A percentile compares a stretch with the other conserved stretches of the same genome.
Evolutionary conservation across 306 rosid species (phyloP).

Genomic region (Corylus avellana): DNA sequence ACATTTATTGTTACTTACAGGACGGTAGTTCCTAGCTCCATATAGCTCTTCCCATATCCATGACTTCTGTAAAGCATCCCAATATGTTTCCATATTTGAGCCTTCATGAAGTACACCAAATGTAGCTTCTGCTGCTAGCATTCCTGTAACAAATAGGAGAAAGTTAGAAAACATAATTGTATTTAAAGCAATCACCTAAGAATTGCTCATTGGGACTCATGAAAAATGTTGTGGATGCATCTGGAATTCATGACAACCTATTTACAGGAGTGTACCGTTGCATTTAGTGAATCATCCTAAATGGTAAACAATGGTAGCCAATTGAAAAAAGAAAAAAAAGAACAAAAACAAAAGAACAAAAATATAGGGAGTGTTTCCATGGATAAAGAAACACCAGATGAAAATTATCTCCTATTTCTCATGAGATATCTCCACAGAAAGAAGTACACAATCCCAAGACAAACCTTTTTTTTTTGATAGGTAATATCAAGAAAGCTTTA

Average conservation of each 20-base stretch:
- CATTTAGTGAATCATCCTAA: not conserved
- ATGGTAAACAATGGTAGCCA: not conserved
- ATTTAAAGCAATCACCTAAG: slow-evolving; percentile 13
- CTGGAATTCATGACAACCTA: not conserved
- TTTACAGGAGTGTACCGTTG: not conserved
- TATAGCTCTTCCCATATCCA: slow-evolving; percentile 96
- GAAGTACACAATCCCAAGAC: not conserved
- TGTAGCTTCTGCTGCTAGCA: slow-evolving; percentile 93
- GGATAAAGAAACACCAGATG: not conserved
- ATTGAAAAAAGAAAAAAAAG: not conserved
- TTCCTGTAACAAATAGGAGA: slow-evolving; percentile 53
- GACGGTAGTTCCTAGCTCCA: slow-evolving; percentile 75
- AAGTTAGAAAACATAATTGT: not conserved
- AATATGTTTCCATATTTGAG: slow-evolving; percentile 62
- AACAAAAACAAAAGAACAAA: not conserved
- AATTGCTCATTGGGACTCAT: not conserved
- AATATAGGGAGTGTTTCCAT: not conserved
- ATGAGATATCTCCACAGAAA: not conserved
- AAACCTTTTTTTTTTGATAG: not conserved
- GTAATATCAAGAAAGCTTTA: too few species aligned
- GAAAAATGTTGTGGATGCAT: slow-evolving; percentile 5
- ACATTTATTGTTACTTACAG: slow-evolving; percentile 51
- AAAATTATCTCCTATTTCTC: not conserved
- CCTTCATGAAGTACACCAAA: slow-evolving; percentile 62
- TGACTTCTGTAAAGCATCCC: slow-evolving; percentile 75